phyloP scores from a whole-genome alignment of 371 early-diverging fungal species.

The Mortierella sp. region DNA sequence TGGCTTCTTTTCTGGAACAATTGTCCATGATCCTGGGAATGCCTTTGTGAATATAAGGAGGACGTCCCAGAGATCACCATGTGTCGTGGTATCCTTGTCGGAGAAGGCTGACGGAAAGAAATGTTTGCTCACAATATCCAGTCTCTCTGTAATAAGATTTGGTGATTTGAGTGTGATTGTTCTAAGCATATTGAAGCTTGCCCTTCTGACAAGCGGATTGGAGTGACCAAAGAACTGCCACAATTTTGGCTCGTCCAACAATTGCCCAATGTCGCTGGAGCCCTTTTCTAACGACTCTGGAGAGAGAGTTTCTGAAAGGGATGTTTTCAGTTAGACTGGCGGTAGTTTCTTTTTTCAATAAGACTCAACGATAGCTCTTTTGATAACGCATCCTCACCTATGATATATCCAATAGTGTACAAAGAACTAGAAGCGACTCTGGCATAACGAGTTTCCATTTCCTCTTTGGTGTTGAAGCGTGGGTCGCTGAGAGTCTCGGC shows the following conservation, averaged over 20 bases:
- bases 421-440: constrained; percentile 69
- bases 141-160: constrained; percentile 60
- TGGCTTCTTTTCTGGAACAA: constrained; percentile 73
- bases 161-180: constrained; percentile 58
- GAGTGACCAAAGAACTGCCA: constrained; percentile 63
- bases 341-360: background rate
- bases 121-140: constrained; percentile 62
- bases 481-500: constrained; percentile 77
- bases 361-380: background rate
- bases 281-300: constrained; percentile 59
- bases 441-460: constrained; percentile 72
- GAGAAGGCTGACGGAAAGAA: constrained; percentile 66
- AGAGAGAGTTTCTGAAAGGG: constrained; percentile 50
- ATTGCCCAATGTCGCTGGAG: constrained; percentile 57
- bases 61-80: constrained; percentile 75
- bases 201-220: constrained; percentile 64
- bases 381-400: constrained; percentile 51
- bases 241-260: constrained; percentile 63
- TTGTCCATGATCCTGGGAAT: constrained; percentile 77
- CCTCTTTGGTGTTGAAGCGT: constrained; percentile 72
- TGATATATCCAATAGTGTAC: constrained; percentile 64
- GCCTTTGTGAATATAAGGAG: constrained; percentile 71
- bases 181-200: constrained; percentile 60
- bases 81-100: constrained; percentile 68
- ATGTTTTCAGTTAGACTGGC: background rate